A percentile compares a stretch with the other conserved stretches of the same genome.
phyloP scores from a whole-genome alignment of 768 basidiomycete species.

The Lepiota brunneoincarnata region DNA sequence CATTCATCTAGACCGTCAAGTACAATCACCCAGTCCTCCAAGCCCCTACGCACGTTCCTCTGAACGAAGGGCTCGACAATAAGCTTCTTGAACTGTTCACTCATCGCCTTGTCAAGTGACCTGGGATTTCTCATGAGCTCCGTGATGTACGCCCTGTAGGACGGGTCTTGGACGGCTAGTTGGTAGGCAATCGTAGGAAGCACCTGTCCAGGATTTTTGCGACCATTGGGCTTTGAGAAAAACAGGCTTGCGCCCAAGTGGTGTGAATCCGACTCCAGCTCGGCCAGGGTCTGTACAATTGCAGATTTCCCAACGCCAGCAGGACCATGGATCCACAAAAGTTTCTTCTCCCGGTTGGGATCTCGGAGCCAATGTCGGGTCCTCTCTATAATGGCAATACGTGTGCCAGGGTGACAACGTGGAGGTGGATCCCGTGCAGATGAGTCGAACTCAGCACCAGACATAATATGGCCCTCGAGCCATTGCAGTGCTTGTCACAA shows the following conservation, averaged over 20 bases:
- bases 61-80: slow-evolving; percentile 14
- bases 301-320: slow-evolving; percentile 6
- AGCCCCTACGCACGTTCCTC: neutral
- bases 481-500: neutral
- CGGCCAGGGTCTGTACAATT: slow-evolving; percentile 3
- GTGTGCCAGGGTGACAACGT: slow-evolving; percentile 2
- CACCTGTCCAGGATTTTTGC: neutral
- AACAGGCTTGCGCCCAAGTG: slow-evolving; percentile 2
- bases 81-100: slow-evolving; percentile 13
- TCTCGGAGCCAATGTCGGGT: neutral
- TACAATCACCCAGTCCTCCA: slow-evolving; percentile 12
- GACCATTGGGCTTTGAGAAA: neutral
- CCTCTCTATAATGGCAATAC: neutral
- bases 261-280: neutral
- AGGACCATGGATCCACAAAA: neutral
- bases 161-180: neutral
- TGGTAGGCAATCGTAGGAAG: slow-evolving; percentile 1
- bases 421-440: neutral
- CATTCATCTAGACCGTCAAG: slow-evolving; percentile 28
- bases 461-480: neutral
- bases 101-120: slow-evolving; percentile 8
- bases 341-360: neutral
- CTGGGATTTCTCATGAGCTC: slow-evolving; percentile 5
- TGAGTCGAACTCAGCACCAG: slow-evolving; percentile 2
- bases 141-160: neutral